Percentiles rank a stretch among this genome's conserved stretches.
phyloP scores from a whole-genome alignment of 148 eudicot genomes.

The Limonium bicolor region DNA sequence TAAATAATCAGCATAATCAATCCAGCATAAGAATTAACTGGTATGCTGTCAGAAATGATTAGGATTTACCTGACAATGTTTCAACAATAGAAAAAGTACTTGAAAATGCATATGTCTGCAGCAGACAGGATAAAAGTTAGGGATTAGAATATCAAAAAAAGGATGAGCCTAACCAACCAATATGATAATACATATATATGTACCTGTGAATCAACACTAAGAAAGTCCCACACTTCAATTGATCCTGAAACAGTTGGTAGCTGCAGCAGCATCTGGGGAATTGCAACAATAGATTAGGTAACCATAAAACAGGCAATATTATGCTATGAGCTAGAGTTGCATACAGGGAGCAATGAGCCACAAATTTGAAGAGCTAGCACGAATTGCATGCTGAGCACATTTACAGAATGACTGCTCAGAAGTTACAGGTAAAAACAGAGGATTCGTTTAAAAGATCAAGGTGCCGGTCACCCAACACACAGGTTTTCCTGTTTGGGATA shows the following conservation, averaged over 20 bases:
- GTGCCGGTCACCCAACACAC: too few relatives aligned
- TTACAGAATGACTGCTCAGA: too few relatives aligned
- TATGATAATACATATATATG: constrained; percentile 10
- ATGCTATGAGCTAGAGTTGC: too few relatives aligned
- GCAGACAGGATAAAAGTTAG: constrained; percentile 9
- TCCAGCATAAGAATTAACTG: background rate
- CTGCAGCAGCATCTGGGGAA: constrained; percentile 80
- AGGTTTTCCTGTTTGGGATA: too few relatives aligned
- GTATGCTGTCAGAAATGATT: constrained; percentile 17
- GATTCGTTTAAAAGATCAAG: too few relatives aligned
- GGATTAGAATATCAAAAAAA: constrained; percentile 1
- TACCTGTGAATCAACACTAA: constrained; percentile 99
- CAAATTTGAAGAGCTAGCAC: too few relatives aligned
- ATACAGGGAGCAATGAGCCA: too few relatives aligned
- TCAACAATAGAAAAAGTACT: constrained; percentile 79
- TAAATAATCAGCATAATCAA: constrained; percentile 2
- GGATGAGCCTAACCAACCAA: background rate
- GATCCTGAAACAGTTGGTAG: constrained; percentile 83
- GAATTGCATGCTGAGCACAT: too few relatives aligned
- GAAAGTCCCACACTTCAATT: constrained; percentile 99
- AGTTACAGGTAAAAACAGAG: too few relatives aligned
- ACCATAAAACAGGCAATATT: too few relatives aligned
- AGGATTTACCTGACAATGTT: constrained; percentile 58
- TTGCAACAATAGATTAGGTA: too few relatives aligned
- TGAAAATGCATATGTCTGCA: constrained; percentile 88